Conservation (phyloP, 441 rosid genomes). For the Erodium texanum region DNA sequence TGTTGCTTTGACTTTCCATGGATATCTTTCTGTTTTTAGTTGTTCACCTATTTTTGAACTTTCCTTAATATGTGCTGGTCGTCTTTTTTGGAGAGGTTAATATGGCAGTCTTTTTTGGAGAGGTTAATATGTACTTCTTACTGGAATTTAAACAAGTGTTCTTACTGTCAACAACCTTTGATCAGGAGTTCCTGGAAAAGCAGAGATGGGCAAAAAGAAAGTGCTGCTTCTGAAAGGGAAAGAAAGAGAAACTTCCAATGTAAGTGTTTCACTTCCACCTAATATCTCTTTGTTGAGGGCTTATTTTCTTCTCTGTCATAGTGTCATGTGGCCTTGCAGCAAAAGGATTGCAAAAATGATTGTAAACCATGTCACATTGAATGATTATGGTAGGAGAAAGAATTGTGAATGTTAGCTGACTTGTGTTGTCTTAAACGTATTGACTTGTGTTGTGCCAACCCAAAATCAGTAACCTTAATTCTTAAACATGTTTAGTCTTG, state of each 20-base stretch:
- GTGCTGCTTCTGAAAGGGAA: slow-evolving; percentile 62
- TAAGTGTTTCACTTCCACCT: slow-evolving; percentile 24
- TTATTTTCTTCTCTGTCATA: background rate
- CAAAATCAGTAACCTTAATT: no score
- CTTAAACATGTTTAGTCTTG: no score
- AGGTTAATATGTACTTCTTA: background rate
- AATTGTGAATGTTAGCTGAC: no score
- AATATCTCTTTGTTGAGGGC: background rate
- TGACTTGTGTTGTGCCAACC: no score
- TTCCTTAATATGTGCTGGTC: background rate
- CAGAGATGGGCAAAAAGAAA: slow-evolving; percentile 47
- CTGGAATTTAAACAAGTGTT: background rate
- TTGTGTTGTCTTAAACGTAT: no score
- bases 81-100: no score
- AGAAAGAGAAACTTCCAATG: slow-evolving; percentile 50
- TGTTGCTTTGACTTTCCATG: background rate
- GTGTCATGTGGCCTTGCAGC: background rate
- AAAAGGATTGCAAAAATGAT: no score
- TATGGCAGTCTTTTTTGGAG: no score
- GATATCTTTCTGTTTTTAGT: background rate
- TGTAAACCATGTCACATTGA: background rate
- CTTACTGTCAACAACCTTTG: background rate
- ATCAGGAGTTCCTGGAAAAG: slow-evolving; percentile 37
- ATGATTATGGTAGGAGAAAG: background rate
- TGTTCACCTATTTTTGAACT: background rate